These are phyloP conservation scores for Cryptosporidium meleagridis DNA, from an alignment of 169 alveolate species.

Conservation along the genomic window DNA sequence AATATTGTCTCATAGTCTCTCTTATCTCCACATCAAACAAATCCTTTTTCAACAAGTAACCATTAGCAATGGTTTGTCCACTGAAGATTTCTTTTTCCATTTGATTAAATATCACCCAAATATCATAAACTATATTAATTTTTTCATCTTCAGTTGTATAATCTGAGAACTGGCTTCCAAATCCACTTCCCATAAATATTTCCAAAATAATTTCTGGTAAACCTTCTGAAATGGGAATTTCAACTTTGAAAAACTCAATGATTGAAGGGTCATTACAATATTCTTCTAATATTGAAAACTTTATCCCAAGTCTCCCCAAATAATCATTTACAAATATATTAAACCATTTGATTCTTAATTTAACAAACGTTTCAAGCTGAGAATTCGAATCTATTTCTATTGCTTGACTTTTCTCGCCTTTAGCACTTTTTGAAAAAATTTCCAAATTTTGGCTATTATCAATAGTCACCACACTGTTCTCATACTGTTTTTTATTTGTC, in stretches of 20 bases:
- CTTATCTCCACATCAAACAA: conserved; percentile 55
- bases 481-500: background rate
- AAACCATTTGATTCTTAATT: conserved; percentile 35
- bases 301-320: conserved; percentile 49
- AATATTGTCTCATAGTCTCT: conserved; percentile 13
- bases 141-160: conserved; percentile 8
- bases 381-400: background rate
- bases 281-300: background rate
- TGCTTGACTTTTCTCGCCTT: background rate
- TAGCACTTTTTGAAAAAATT: background rate
- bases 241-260: background rate
- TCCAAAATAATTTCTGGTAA: conserved; percentile 15
- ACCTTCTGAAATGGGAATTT: background rate
- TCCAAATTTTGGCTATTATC: background rate
- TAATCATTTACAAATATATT: conserved; percentile 39
- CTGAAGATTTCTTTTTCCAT: conserved; percentile 10
- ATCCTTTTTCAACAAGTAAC: background rate
- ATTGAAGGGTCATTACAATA: background rate
- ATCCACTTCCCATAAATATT: conserved; percentile 19
- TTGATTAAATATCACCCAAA: conserved; percentile 35
- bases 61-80: background rate
- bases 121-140: conserved; percentile 4
- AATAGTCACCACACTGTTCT: background rate
- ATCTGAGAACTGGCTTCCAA: conserved; percentile 6
- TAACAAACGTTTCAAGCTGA: background rate